Evolutionary conservation across 2,329 filamentous ascomycete genomes (phyloP), one percentile per base, ranked within the genome.

Genomic region (Hymenoscyphus fructigenus): DNA sequence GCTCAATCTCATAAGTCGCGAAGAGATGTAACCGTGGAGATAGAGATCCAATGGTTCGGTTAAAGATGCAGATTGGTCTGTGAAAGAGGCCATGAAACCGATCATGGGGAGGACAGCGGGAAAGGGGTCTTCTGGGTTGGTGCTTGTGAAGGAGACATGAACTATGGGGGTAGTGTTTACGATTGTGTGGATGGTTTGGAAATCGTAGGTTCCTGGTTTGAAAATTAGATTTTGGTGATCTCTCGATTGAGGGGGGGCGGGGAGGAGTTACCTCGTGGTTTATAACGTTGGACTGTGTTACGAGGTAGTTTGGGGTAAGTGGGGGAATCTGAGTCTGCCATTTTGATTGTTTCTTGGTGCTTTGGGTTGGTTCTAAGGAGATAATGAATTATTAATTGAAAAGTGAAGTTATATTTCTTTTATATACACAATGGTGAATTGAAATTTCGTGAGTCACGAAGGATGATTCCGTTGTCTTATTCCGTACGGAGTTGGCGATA

Each of bases 41-140:
- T 96, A 96, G 67, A 89, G 83, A 65, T 92, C 88, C 12, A 93
- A 81, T 0, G 89, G 86, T 68, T 93, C 88, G n/a, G 84, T 76
- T 61, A 82, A 82, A 62, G 82, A 81, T n/a, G 87, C 83, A 2
- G n/a, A n/a, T 7, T 89, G 89, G 0, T 82, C 80, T 65, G 80
- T 80, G 75, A 90, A 95, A 32, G 89, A 91, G 14, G 87, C 91
- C 84, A 95, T 90, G 72, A 91, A 87, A 57, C 91, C 91, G 72
- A 96, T 92, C 90, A 96, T 93, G 67, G 92, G 92, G 2, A 96
- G 83, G 61, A 89, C 88, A 60, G 87, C 85, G 3, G 92, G 91
- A 74, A 93, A 95, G 0, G 90, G 88, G 56, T 70, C 66, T 4
- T 29, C 29, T 36, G 65, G 63, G 14, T 38, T n/a, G 10, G 59